These are phyloP conservation scores for Entomortierella lignicola DNA, from an alignment of 192 early-diverging fungal genomes.

Conservation along the genomic window DNA sequence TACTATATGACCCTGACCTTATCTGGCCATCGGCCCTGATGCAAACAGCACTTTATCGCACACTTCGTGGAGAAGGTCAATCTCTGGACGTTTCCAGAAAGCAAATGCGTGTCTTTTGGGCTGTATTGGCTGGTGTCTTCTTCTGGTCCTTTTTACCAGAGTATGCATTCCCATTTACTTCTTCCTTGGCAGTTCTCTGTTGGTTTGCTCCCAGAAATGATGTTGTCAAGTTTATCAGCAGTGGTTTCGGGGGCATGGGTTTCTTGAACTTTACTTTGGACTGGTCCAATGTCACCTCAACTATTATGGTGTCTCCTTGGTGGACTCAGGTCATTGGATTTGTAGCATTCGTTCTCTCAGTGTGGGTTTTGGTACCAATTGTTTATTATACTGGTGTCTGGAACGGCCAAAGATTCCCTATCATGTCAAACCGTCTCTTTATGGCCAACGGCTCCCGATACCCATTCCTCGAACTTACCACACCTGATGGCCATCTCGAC, in stretches of 20 bases:
- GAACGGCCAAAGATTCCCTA: slow-evolving; percentile 35
- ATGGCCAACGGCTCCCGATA: slow-evolving; percentile 44
- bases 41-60: slow-evolving; percentile 54
- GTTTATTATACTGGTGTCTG: slow-evolving; percentile 47
- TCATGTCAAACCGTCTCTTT: slow-evolving; percentile 57
- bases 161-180: slow-evolving; percentile 54
- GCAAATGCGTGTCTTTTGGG: slow-evolving; percentile 56
- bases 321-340: slow-evolving; percentile 60
- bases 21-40: slow-evolving; percentile 57
- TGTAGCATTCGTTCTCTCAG: slow-evolving; percentile 56
- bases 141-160: slow-evolving; percentile 58
- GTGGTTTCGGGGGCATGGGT: slow-evolving; percentile 60
- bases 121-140: slow-evolving; percentile 46
- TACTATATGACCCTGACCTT: slow-evolving; percentile 55
- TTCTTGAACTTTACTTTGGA: slow-evolving; percentile 59
- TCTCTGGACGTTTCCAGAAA: slow-evolving; percentile 25
- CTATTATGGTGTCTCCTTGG: slow-evolving; percentile 56
- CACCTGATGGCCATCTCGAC: slow-evolving; percentile 30
- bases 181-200: slow-evolving; percentile 52
- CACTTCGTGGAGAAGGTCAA: slow-evolving; percentile 48
- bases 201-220: slow-evolving; percentile 54
- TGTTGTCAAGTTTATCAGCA: slow-evolving; percentile 52
- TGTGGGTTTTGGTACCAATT: slow-evolving; percentile 58
- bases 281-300: slow-evolving; percentile 58
- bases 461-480: slow-evolving; percentile 42